A percentile compares a stretch with the other conserved stretches of the same genome.
These are phyloP conservation scores for Pholiota microspora DNA, from an alignment of 768 basidiomycete genomes.

Conservation along the genomic window DNA sequence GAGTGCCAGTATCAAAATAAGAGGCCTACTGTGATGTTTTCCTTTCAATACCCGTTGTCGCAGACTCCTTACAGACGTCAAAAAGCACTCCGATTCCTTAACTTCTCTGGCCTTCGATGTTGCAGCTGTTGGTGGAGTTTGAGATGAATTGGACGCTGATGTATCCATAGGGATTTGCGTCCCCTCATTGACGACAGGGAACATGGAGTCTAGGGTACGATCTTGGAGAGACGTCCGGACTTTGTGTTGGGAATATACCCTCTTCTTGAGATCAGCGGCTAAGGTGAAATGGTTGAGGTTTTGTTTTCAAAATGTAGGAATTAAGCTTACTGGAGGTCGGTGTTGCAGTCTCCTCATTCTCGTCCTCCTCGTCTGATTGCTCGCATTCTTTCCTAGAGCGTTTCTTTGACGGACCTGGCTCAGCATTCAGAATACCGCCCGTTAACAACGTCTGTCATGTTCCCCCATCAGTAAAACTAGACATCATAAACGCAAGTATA, in stretches of 20 bases:
- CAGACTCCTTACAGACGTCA: constrained; percentile 73
- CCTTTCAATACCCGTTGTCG: constrained; percentile 56
- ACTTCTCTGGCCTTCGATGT: constrained; percentile 47
- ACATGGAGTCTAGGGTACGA: constrained; percentile 94
- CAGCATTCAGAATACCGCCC: constrained; percentile 46
- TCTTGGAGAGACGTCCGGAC: constrained; percentile 86
- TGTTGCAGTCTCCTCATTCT: constrained; percentile 9
- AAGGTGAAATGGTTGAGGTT: constrained; percentile 1
- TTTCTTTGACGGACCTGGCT: constrained; percentile 26
- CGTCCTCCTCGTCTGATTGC: constrained; percentile 20
- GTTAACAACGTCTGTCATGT: constrained; percentile 55
- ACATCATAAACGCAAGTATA: background rate
- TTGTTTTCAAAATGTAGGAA: background rate
- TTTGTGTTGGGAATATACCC: constrained; percentile 80
- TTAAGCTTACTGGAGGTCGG: constrained; percentile 9
- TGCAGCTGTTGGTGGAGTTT: constrained; percentile 15
- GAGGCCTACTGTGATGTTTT: constrained; percentile 65
- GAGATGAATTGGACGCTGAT: constrained; percentile 12
- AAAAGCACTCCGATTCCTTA: constrained; percentile 69
- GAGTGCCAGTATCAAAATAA: too few species aligned
- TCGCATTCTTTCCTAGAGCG: constrained; percentile 23
- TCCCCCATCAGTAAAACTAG: background rate
- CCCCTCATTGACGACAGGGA: constrained; percentile 56
- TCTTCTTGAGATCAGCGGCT: constrained; percentile 36
- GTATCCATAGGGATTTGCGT: constrained; percentile 1